Percentiles rank a stretch among this genome's conserved stretches.
phyloP scores from a whole-genome alignment of 208 protist genomes.

The Trypanosoma boissoni region DNA sequence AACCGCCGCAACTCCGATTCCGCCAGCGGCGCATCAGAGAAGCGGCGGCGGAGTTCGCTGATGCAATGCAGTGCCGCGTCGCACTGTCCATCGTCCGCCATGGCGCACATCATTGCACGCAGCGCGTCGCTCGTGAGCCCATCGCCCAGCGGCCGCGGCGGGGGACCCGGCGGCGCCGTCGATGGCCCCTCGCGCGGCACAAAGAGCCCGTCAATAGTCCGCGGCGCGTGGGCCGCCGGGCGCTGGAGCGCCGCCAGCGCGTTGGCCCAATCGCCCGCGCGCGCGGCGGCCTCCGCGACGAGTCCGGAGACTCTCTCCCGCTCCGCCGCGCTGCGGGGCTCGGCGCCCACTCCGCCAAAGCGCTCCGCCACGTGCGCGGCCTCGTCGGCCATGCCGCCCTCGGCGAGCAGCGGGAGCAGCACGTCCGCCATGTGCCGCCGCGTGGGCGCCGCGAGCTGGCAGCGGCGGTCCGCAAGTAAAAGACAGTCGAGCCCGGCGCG shows the following conservation, averaged over 20 bases:
- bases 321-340: slow-evolving; percentile 4
- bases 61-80: slow-evolving; percentile 11
- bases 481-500: slow-evolving; percentile 55
- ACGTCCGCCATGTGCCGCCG: slow-evolving; percentile 60
- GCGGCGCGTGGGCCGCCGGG: slow-evolving; percentile 3
- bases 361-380: slow-evolving; percentile 34
- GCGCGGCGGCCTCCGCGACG: slow-evolving; percentile 77
- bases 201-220: slow-evolving; percentile 29
- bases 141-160: too few relatives aligned
- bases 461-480: slow-evolving; percentile 44
- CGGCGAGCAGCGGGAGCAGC: slow-evolving; percentile 59
- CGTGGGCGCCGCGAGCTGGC: slow-evolving; percentile 46
- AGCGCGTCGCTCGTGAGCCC: neutral
- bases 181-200: too few relatives aligned
- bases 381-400: slow-evolving; percentile 39
- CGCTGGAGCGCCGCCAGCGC: slow-evolving; percentile 18
- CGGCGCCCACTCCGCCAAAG: slow-evolving; percentile 27
- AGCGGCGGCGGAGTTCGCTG: slow-evolving; percentile 1
- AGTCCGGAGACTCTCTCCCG: slow-evolving; percentile 22
- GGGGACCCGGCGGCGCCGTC: too few relatives aligned
- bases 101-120: neutral
- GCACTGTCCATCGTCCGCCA: slow-evolving; percentile 2
- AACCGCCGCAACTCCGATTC: slow-evolving; percentile 26
- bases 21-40: neutral
- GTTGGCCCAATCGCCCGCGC: slow-evolving; percentile 41